These are phyloP conservation scores for Boletellus ananiceps DNA, from an alignment of 768 basidiomycete species.

Conservation along the genomic window DNA sequence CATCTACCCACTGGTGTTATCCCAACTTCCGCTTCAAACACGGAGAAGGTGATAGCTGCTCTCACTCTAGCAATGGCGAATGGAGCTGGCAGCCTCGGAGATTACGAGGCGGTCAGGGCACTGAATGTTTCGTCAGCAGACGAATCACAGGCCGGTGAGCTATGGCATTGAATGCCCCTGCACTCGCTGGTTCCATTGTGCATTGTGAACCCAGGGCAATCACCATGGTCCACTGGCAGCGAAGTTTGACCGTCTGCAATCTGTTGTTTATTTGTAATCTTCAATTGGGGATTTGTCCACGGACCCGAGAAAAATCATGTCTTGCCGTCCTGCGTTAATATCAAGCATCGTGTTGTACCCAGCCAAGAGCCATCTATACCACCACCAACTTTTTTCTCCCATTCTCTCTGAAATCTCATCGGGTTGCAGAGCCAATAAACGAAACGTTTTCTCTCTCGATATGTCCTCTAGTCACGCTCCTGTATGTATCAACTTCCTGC, in stretches of 20 bases:
- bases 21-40: constrained; percentile 36
- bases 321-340: constrained; percentile 20
- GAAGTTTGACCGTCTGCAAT: constrained; percentile 5
- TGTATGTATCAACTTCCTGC: constrained; percentile 19
- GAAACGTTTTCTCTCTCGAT: constrained; percentile 19
- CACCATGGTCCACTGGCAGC: not conserved
- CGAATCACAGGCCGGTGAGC: constrained; percentile 50
- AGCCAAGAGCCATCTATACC: constrained; percentile 24
- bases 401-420: constrained; percentile 1
- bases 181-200: not conserved
- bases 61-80: constrained; percentile 58
- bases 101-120: constrained; percentile 47
- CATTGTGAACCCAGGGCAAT: not conserved
- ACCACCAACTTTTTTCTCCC: constrained; percentile 9
- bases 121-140: constrained; percentile 34
- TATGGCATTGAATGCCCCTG: constrained; percentile 45
- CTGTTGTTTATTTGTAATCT: constrained; percentile 28
- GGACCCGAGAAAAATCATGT: constrained; percentile 21
- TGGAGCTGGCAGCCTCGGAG: constrained; percentile 56
- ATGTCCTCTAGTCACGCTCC: constrained; percentile 10
- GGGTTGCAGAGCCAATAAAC: constrained; percentile 9
- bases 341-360: constrained; percentile 27
- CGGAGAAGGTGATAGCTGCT: constrained; percentile 59
- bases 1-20: constrained; percentile 2
- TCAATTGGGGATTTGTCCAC: constrained; percentile 9